These are phyloP conservation scores for Limtongia smithiae DNA, from an alignment of 805 yeast genomes.

Conservation along the genomic window DNA sequence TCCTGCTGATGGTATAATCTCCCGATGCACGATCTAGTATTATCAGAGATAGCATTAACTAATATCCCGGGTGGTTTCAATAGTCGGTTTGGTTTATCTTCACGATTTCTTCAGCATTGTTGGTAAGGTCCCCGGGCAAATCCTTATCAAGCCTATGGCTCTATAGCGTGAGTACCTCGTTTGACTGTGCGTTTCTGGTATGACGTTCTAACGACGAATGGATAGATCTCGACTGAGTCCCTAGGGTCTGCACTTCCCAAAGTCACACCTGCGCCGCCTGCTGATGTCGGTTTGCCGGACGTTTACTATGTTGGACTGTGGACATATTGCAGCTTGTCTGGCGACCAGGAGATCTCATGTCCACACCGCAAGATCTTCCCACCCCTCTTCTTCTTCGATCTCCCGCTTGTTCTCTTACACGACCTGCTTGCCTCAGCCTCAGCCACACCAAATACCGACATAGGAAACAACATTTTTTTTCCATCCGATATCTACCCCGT, in stretches of 20 bases:
- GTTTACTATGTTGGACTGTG: constrained; percentile 22
- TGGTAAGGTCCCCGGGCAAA: constrained; percentile 3
- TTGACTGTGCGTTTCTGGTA: neutral
- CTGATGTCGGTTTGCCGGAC: constrained; percentile 24
- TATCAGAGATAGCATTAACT: too few relatives aligned
- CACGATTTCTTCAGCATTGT: neutral
- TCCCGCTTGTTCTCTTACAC: constrained; percentile 2
- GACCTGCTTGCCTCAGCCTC: constrained; percentile 7
- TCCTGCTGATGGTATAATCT: too few relatives aligned
- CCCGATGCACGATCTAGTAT: too few relatives aligned
- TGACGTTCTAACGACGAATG: neutral
- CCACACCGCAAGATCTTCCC: constrained; percentile 8
- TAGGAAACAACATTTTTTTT: constrained; percentile 17
- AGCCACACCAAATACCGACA: constrained; percentile 4
- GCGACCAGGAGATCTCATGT: constrained; percentile 2
- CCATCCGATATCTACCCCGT: constrained; percentile 11
- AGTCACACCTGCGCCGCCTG: constrained; percentile 13
- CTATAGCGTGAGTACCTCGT: neutral
- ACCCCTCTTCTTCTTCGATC: constrained; percentile 21
- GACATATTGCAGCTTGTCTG: constrained; percentile 16
- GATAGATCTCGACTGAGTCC: constrained; percentile 15
- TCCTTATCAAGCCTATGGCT: constrained; percentile 4
- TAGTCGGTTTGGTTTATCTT: constrained; percentile 2
- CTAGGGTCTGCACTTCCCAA: constrained; percentile 21
- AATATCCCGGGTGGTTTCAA: too few relatives aligned